A percentile compares a stretch with the other conserved stretches of the same genome.
phyloP scores from a whole-genome alignment of 2,329 filamentous ascomycete species.

The Helminthosporium solani region DNA sequence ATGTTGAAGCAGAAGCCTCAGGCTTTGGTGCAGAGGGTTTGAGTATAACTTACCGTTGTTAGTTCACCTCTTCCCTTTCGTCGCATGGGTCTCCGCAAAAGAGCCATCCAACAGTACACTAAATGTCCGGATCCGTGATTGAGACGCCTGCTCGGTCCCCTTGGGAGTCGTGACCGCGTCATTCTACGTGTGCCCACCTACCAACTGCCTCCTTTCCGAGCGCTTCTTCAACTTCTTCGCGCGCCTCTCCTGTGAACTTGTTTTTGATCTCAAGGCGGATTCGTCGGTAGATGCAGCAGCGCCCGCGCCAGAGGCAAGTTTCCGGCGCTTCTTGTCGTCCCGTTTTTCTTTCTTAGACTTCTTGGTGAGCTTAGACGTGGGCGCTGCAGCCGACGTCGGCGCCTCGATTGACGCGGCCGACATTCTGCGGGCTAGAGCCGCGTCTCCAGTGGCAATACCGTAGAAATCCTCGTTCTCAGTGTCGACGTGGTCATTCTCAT shows the following conservation, averaged over 20 bases:
- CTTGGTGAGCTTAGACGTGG: not conserved
- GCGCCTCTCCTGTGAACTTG: too few species aligned
- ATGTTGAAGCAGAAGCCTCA: too few species aligned
- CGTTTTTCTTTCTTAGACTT: slow-evolving; percentile 10
- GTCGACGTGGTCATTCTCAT: slow-evolving; percentile 9
- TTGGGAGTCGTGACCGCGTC: slow-evolving; percentile 13
- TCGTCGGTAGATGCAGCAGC: not conserved
- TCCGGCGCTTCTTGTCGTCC: not conserved
- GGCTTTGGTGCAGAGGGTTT: too few species aligned
- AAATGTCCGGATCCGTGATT: slow-evolving; percentile 28
- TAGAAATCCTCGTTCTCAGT: slow-evolving; percentile 18
- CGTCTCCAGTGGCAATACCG: slow-evolving; percentile 2
- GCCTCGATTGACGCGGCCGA: slow-evolving; percentile 8
- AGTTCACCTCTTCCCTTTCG: slow-evolving; percentile 8
- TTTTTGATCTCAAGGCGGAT: slow-evolving; percentile 1
- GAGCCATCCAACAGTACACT: slow-evolving; percentile 22
- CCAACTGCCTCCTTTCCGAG: not conserved
- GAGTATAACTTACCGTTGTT: not conserved
- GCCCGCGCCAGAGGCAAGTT: not conserved
- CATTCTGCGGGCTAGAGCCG: slow-evolving; percentile 14
- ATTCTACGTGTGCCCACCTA: slow-evolving; percentile 5
- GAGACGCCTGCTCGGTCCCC: slow-evolving; percentile 15
- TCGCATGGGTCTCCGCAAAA: slow-evolving; percentile 9
- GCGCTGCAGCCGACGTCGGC: not conserved
- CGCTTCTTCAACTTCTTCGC: slow-evolving; percentile 1